These are phyloP conservation scores for Lasiodiplodia gonubiensis DNA, from an alignment of 2,329 filamentous ascomycete species.

Conservation along the genomic window DNA sequence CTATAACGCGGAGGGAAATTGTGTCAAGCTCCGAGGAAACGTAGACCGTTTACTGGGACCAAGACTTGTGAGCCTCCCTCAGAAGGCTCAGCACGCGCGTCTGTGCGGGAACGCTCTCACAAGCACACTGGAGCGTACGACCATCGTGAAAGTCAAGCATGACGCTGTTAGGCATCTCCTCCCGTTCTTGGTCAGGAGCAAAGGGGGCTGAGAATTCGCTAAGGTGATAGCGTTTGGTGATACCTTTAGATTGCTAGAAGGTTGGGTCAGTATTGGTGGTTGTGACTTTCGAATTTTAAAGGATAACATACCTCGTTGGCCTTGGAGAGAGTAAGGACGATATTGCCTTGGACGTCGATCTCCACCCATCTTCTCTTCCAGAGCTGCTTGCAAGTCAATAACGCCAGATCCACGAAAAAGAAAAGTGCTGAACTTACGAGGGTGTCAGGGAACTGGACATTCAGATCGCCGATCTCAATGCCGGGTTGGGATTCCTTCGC, in stretches of 20 bases:
- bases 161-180: conserved; percentile 90
- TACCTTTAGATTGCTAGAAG: conserved; percentile 54
- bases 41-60: conserved; percentile 8
- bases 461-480: conserved; percentile 83
- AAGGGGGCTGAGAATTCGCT: conserved; percentile 81
- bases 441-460: conserved; percentile 96
- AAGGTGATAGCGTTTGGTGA: conserved; percentile 82
- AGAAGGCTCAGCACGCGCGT: conserved; percentile 38
- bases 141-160: conserved; percentile 67
- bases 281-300: neutral
- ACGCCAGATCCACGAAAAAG: neutral
- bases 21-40: neutral
- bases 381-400: conserved; percentile 53
- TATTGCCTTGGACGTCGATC: conserved; percentile 80
- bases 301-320: conserved; percentile 56
- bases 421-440: conserved; percentile 55
- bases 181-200: conserved; percentile 85
- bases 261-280: conserved; percentile 26
- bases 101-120: conserved; percentile 44
- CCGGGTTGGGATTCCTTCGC: conserved; percentile 43
- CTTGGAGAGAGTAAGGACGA: conserved; percentile 77
- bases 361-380: conserved; percentile 94
- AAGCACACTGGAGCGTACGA: conserved; percentile 66
- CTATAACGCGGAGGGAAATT: neutral
- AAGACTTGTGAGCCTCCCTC: conserved; percentile 18